Conservation (phyloP, 2,329 filamentous ascomycete species). For the Arthroderma uncinatum region DNA sequence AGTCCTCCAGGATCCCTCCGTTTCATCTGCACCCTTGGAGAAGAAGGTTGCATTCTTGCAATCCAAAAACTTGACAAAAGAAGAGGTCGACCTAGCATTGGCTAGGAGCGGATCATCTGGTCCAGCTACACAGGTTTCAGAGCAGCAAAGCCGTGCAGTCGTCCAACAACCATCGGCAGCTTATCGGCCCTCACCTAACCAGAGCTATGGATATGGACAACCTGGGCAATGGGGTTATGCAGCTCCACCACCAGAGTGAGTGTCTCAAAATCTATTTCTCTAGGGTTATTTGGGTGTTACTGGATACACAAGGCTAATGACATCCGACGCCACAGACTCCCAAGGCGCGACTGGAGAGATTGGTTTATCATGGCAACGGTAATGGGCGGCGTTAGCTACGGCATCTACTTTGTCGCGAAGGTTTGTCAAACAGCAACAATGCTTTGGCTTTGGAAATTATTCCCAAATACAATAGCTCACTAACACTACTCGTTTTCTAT, state of each 20-base stretch:
- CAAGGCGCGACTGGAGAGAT: slow-evolving; percentile 87
- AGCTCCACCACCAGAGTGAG: slow-evolving; percentile 45
- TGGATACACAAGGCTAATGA: not conserved
- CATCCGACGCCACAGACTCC: slow-evolving; percentile 35
- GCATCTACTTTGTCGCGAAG: slow-evolving; percentile 77
- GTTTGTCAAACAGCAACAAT: slow-evolving; percentile 34
- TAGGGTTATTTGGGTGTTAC: not conserved
- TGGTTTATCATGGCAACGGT: slow-evolving; percentile 99
- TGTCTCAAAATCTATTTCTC: slow-evolving; percentile 12
- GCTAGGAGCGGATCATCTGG: slow-evolving; percentile 55
- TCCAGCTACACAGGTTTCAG: slow-evolving; percentile 34
- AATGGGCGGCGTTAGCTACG: slow-evolving; percentile 78
- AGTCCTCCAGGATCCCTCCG: slow-evolving; percentile 92
- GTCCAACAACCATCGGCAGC: slow-evolving; percentile 29
- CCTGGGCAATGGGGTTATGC: slow-evolving; percentile 44
- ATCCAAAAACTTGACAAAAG: slow-evolving; percentile 92
- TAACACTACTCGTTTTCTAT: not conserved
- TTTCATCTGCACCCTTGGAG: slow-evolving; percentile 79
- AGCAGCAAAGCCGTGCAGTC: slow-evolving; percentile 39
- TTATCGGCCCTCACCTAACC: slow-evolving; percentile 34
- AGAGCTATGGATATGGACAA: slow-evolving; percentile 40
- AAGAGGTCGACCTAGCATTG: slow-evolving; percentile 81
- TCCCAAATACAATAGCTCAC: not conserved
- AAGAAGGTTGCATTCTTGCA: slow-evolving; percentile 86
- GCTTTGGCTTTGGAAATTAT: not conserved